A percentile compares a stretch with the other conserved stretches of the same genome.
phyloP scores from a whole-genome alignment of 495 filamentous ascomycete genomes.

The Neurospora sp. region DNA sequence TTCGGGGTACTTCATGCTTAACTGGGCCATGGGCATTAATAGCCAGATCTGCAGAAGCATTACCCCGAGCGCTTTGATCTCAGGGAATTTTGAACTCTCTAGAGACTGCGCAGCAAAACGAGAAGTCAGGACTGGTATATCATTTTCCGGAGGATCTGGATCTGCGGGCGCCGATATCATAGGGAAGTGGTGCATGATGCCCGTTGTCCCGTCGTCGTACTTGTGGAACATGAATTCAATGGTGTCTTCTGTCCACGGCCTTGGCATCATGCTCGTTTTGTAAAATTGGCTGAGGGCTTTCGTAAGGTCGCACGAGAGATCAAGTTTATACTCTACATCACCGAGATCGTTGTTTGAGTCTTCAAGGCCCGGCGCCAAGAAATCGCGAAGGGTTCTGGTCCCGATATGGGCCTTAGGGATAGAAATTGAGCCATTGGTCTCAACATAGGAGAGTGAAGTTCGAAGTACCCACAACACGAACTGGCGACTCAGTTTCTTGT shows the following conservation, averaged over 20 bases:
- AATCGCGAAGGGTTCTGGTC: not conserved
- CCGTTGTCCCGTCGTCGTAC: rapidly evolving
- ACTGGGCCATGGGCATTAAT: not conserved
- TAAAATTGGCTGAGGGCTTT: not conserved
- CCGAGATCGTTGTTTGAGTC: not conserved
- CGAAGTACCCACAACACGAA: not conserved
- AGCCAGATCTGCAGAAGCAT: not conserved
- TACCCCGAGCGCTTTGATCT: not conserved
- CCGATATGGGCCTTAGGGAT: no score
- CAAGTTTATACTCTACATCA: not conserved
- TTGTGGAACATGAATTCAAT: not conserved
- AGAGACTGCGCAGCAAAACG: not conserved
- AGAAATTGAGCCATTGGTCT: no score
- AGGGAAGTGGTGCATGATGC: not conserved
- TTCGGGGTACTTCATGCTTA: not conserved
- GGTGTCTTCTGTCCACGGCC: not conserved
- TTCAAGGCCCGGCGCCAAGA: not conserved
- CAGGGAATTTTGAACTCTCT: not conserved
- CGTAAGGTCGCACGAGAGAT: not conserved
- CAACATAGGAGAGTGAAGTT: not conserved
- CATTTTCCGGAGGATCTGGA: not conserved
- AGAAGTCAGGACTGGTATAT: not conserved
- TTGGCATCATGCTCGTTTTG: not conserved
- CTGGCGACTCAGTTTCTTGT: not conserved
- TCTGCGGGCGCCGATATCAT: not conserved